These are phyloP conservation scores for Clavispora santaluciae DNA, from an alignment of 805 yeast genomes.

Conservation along the genomic window DNA sequence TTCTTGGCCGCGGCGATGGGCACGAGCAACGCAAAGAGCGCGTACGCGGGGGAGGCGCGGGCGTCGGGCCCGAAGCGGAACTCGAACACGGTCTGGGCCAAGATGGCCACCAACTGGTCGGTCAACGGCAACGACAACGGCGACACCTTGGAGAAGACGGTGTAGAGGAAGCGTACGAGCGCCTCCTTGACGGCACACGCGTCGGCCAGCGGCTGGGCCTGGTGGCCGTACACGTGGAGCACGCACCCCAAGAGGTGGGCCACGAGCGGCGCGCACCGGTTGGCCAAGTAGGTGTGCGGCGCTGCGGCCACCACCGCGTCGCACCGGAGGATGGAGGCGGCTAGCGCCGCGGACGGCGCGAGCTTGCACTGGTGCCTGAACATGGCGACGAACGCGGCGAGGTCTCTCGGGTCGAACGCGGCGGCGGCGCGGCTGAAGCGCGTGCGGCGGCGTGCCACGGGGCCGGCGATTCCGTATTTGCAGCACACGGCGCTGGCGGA, in stretches of 20 bases:
- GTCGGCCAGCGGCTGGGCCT: background rate
- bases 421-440: background rate
- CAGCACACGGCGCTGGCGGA: background rate
- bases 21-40: conserved; percentile 5
- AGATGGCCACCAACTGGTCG: conserved; percentile 6
- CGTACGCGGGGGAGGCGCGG: conserved; percentile 1
- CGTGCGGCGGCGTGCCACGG: background rate
- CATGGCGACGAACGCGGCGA: background rate
- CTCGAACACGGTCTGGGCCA: conserved; percentile 12
- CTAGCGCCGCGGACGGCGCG: background rate
- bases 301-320: background rate
- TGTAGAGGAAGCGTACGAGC: conserved; percentile 1
- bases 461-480: background rate
- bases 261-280: background rate
- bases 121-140: conserved; percentile 1
- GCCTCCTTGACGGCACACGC: background rate
- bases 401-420: background rate
- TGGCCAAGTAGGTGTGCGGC: background rate
- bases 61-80: conserved; percentile 6
- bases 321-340: background rate
- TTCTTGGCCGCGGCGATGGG: conserved; percentile 2
- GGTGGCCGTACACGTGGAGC: background rate
- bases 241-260: conserved; percentile 1
- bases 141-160: conserved; percentile 4
- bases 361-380: background rate